Evolutionary conservation across 768 basidiomycete genomes (phyloP), one percentile per base, ranked within the genome.

Genomic region (Russula dissimulans): DNA sequence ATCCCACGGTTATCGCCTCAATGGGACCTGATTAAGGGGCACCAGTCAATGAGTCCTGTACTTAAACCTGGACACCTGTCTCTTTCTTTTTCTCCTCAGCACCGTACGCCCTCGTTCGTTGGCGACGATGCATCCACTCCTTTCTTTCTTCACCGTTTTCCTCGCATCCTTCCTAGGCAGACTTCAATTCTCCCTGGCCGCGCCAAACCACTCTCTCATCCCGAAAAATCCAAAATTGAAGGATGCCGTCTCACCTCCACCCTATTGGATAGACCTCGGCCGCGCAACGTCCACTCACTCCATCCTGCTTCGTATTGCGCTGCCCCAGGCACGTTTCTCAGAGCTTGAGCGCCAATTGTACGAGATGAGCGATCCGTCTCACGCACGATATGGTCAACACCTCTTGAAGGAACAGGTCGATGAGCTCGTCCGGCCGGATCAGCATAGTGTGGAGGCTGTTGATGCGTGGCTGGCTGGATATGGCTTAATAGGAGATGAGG

Each of bases 371-470:
- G 64, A 69, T 38, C 69, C 69, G 0, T 22, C 22, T 14, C 61
- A 63, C 51, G 29, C 31, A 11, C 65, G 64, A 10, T 76, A 75
- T 56, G 74, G 75, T 0, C 62, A 68, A 38, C 74, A 76, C 59
- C 70, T 89, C 43, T 78, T 84, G 57, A 85, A 85, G 69, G 81
- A 79, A 56, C 80, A 89, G 62, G 83, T 85, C 3, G 84, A 87
- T 47, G 75, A 67, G 2, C 72, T 87, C 47, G 77, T 87, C 54
- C 76, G 81, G 18, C 88, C 87, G 3, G 76, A 78, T 63, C 73
- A 74, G 0, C 75, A 78, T 52, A 84, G 80, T 51, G 60, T 86
- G 15, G 68, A 76, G 38, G 67, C 74, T 4, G 85, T 89, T 36
- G 74, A 80, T 41, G 76, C 78, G 63, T 90, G 88, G 87, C 74